Evolutionary conservation across 345 rosid genomes (phyloP).

Genomic region (Citrus sinensis): DVS_A1.0 CM039163.1:49453501-49454000

Average conservation of each 20-base stretch:
- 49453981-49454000: no score
- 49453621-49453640: slow-evolving; percentile 39
- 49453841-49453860: background rate
- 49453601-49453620: slow-evolving; percentile 60
- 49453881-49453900: no score
- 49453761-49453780: background rate
- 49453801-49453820: background rate
- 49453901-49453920: no score
- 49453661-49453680: no score
- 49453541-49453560: slow-evolving; percentile 58
- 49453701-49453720: background rate
- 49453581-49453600: slow-evolving; percentile 70
- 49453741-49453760: background rate
- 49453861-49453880: no score
- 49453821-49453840: background rate
- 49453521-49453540: slow-evolving; percentile 68
- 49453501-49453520: slow-evolving; percentile 57
- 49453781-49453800: background rate
- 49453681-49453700: background rate
- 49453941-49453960: no score
- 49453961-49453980: no score
- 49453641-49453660: slow-evolving; percentile 2
- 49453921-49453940: no score
- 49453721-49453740: background rate
- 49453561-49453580: slow-evolving; percentile 58